A percentile compares a stretch with the other conserved stretches of the same genome.
phyloP scores from a whole-genome alignment of 495 filamentous ascomycete species.

The Talaromyces adpressus region DNA sequence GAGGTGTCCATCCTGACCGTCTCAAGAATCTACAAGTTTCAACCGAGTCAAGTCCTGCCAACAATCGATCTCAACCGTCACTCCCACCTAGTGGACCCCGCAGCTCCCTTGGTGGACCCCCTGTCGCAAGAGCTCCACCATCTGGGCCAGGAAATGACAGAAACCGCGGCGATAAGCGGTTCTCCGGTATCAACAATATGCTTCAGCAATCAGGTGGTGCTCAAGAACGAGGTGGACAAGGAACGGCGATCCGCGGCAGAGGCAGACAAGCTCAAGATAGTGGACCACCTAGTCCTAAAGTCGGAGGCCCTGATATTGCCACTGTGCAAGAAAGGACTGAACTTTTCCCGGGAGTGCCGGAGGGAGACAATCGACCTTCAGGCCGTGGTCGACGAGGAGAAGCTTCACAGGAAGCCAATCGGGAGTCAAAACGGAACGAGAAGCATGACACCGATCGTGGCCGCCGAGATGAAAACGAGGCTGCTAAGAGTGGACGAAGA shows the following conservation, averaged over 20 bases:
- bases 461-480: constrained; percentile 21
- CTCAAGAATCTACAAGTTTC: constrained; percentile 28
- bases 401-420: constrained; percentile 23
- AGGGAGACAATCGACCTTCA: constrained; percentile 14
- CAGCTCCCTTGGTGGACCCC: constrained; percentile 16
- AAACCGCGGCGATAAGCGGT: constrained; percentile 36
- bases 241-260: constrained; percentile 31
- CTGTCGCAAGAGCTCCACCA: constrained; percentile 20
- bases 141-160: constrained; percentile 27
- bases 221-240: constrained; percentile 24
- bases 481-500: constrained; percentile 23
- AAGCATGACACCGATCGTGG: constrained; percentile 16
- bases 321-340: constrained; percentile 18
- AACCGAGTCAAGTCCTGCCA: constrained; percentile 14
- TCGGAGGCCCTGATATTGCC: constrained; percentile 19
- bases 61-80: constrained; percentile 16
- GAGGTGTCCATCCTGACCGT: constrained; percentile 45
- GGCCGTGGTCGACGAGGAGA: constrained; percentile 22
- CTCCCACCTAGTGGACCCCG: constrained; percentile 35
- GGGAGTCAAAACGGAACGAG: constrained; percentile 21
- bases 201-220: constrained; percentile 35
- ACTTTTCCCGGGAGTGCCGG: constrained; percentile 16
- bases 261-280: constrained; percentile 28
- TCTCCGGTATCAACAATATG: constrained; percentile 36
- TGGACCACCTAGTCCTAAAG: constrained; percentile 21